phyloP scores from a whole-genome alignment of 2,329 filamentous ascomycete species.

The Sclerotinia sclerotiorum region DNA sequence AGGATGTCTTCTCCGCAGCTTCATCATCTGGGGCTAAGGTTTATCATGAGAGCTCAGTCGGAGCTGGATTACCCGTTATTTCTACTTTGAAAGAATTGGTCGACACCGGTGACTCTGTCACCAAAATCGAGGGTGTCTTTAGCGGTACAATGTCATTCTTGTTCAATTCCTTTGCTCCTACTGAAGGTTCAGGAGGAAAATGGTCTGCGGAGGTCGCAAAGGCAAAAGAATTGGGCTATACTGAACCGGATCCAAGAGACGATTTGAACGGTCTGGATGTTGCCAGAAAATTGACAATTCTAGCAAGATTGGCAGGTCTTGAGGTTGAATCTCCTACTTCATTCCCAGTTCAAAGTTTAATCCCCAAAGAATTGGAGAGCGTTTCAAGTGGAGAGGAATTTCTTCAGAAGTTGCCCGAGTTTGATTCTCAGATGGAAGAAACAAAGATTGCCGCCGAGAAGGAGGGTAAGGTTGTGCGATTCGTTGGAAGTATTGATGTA shows the following conservation, averaged over 20 bases:
- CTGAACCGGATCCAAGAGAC: constrained; percentile 82
- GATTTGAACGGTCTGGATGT: constrained; percentile 87
- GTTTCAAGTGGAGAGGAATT: constrained; percentile 81
- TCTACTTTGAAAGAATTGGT: constrained; percentile 93
- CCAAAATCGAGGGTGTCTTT: constrained; percentile 94
- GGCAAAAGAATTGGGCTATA: constrained; percentile 91
- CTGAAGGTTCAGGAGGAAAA: constrained; percentile 69
- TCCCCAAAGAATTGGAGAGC: constrained; percentile 81
- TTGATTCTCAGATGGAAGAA: constrained; percentile 86
- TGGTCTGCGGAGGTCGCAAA: constrained; percentile 92
- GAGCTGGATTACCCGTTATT: constrained; percentile 88
- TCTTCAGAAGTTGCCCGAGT: constrained; percentile 73
- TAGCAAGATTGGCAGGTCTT: constrained; percentile 82
- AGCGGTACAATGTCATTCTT: constrained; percentile 97
- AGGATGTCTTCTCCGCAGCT: constrained; percentile 78
- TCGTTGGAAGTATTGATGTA: constrained; percentile 91
- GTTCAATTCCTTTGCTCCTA: constrained; percentile 94
- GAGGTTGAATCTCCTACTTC: constrained; percentile 78
- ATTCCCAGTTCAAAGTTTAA: constrained; percentile 92
- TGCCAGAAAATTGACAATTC: constrained; percentile 92
- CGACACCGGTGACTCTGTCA: constrained; percentile 87
- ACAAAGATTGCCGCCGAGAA: constrained; percentile 81
- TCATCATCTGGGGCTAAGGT: constrained; percentile 72
- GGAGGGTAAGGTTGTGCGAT: constrained; percentile 88
- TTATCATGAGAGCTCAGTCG: constrained; percentile 94